Evolutionary conservation across 352 stramenopile species (phyloP).

Genomic region (Pythium phragmiticola): DNA sequence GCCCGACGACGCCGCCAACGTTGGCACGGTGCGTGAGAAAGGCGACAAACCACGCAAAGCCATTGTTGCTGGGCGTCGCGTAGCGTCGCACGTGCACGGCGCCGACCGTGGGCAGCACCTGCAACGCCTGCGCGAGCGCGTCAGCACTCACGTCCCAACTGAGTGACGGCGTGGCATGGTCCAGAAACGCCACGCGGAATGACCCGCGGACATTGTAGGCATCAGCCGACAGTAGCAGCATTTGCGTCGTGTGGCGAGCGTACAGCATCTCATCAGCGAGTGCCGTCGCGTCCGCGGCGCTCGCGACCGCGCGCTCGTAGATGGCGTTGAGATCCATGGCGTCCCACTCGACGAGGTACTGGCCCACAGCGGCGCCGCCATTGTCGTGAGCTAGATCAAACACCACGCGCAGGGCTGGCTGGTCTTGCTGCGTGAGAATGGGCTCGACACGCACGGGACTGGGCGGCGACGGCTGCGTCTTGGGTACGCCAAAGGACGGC

Average conservation of each 20-base stretch:
- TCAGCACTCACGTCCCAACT: constrained; percentile 75
- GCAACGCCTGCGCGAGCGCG: constrained; percentile 72
- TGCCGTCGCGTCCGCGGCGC: constrained; percentile 25
- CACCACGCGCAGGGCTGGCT: constrained; percentile 59
- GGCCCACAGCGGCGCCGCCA: constrained; percentile 75
- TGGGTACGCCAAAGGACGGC: constrained; percentile 70
- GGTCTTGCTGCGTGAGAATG: constrained; percentile 23
- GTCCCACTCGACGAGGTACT: constrained; percentile 94
- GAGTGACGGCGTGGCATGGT: constrained; percentile 66
- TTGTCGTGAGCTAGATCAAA: constrained; percentile 83
- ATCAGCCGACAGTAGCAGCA: constrained; percentile 78
- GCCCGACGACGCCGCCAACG: constrained; percentile 44
- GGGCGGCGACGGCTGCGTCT: constrained; percentile 73
- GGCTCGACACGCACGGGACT: constrained; percentile 44
- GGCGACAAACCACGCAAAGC: constrained; percentile 80
- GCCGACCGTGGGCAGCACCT: constrained; percentile 83
- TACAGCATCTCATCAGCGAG: constrained; percentile 77
- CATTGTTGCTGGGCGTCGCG: constrained; percentile 54
- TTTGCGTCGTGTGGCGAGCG: constrained; percentile 82
- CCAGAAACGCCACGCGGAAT: constrained; percentile 84
- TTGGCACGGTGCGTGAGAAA: constrained; percentile 67
- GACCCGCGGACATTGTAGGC: constrained; percentile 82
- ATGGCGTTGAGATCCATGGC: constrained; percentile 79
- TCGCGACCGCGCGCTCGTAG: constrained; percentile 31
- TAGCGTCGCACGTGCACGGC: constrained; percentile 69